Percentiles rank a stretch among this genome's conserved stretches.
These are phyloP conservation scores for Hypoxylon lenormandii DNA, from an alignment of 495 filamentous ascomycete genomes.

Conservation along the genomic window DNA sequence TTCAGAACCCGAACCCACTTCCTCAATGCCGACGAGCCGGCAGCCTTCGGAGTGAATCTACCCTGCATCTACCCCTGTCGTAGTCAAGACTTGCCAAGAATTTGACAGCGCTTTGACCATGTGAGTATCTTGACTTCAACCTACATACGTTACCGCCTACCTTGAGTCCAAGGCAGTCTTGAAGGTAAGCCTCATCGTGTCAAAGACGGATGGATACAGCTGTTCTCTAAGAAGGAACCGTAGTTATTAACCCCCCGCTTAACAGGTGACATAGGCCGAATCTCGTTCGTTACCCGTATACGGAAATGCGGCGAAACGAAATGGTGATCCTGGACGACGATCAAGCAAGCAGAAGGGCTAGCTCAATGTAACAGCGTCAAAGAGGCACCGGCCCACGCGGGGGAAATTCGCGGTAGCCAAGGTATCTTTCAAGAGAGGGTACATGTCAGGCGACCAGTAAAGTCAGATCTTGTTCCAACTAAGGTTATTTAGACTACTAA, in stretches of 20 bases:
- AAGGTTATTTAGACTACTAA: constrained; percentile 36
- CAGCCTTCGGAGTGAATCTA: constrained; percentile 4
- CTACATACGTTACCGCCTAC: background rate
- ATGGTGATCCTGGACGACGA: constrained; percentile 52
- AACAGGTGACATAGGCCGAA: background rate
- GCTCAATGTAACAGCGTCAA: constrained; percentile 43
- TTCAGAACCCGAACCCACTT: constrained; percentile 45
- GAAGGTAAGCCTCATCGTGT: background rate
- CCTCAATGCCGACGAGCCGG: constrained; percentile 28
- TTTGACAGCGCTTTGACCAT: constrained; percentile 36
- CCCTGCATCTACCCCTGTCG: constrained; percentile 36
- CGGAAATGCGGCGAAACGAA: constrained; percentile 8
- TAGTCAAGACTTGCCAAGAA: constrained; percentile 45
- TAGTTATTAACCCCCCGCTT: background rate
- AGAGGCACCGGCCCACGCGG: constrained; percentile 20
- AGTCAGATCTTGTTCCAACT: constrained; percentile 38
- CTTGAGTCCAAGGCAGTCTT: background rate
- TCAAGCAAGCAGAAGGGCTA: constrained; percentile 51
- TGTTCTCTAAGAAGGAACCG: background rate
- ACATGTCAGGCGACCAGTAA: constrained; percentile 34
- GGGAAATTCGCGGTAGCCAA: constrained; percentile 12
- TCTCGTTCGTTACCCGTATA: constrained; percentile 3
- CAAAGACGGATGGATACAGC: background rate
- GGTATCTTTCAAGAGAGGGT: constrained; percentile 24
- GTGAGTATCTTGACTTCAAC: constrained; percentile 25